Evolutionary conservation across 2,329 filamentous ascomycete genomes (phyloP).

Genomic region (Emericellopsis cladophorae): DNA sequence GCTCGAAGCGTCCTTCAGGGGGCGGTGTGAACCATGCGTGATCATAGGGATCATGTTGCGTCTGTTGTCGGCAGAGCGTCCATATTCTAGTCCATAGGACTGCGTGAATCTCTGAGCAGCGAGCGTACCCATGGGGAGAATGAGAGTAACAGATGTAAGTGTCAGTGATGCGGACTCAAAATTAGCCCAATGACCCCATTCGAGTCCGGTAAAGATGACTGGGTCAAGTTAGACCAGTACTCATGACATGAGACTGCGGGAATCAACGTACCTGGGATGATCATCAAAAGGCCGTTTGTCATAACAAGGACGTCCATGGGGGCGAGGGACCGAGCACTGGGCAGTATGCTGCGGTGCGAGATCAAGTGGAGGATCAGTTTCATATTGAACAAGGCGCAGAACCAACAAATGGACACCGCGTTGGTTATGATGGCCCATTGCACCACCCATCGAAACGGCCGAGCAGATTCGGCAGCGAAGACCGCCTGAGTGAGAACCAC

Average conservation of each 20-base stretch:
- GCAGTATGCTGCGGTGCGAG: slow-evolving; percentile 32
- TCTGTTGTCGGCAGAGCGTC: background rate
- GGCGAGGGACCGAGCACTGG: slow-evolving; percentile 24
- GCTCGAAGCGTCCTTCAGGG: slow-evolving; percentile 5
- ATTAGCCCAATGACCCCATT: slow-evolving; percentile 25
- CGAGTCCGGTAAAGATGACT: slow-evolving; percentile 38
- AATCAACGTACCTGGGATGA: slow-evolving; percentile 31
- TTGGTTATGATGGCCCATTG: slow-evolving; percentile 24
- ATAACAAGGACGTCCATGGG: slow-evolving; percentile 43
- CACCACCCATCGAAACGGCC: slow-evolving; percentile 13
- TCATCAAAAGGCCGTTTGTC: slow-evolving; percentile 43
- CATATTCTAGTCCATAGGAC: slow-evolving; percentile 8
- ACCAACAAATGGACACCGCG: slow-evolving; percentile 34
- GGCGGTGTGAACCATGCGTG: slow-evolving; percentile 5
- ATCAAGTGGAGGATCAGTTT: slow-evolving; percentile 36
- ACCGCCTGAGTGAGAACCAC: slow-evolving; percentile 22
- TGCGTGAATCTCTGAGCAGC: slow-evolving; percentile 32
- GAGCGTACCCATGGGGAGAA: slow-evolving; percentile 39
- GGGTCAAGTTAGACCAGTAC: background rate
- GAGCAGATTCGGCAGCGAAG: background rate
- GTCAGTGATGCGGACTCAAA: slow-evolving; percentile 39
- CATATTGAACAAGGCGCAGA: slow-evolving; percentile 41
- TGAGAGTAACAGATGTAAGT: slow-evolving; percentile 33
- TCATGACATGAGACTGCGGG: background rate
- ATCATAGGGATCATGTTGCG: background rate